phyloP scores from a whole-genome alignment of 352 stramenopile species.

The Pythium insidiosum region DNA sequence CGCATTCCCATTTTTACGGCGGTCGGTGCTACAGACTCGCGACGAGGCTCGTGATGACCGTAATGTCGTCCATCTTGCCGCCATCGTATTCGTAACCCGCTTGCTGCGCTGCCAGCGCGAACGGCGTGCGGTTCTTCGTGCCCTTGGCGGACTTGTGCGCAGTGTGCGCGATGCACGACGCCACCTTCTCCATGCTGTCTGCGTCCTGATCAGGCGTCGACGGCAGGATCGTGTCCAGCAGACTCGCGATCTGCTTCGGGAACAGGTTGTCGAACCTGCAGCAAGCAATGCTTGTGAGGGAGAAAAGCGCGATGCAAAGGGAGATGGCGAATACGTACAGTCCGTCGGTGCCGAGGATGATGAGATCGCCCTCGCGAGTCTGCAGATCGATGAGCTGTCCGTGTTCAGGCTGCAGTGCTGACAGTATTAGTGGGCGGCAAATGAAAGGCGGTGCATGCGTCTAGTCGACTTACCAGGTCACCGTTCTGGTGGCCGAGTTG shows the following conservation, averaged over 20 bases:
- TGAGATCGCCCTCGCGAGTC: conserved; percentile 83
- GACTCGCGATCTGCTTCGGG: conserved; percentile 67
- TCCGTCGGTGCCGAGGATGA: conserved; percentile 92
- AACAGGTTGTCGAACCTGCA: conserved; percentile 94
- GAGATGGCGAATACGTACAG: conserved; percentile 45
- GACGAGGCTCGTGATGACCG: conserved; percentile 77
- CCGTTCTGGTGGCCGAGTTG: conserved; percentile 88
- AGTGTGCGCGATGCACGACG: conserved; percentile 70
- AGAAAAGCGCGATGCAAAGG: not conserved
- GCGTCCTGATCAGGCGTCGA: conserved; percentile 34
- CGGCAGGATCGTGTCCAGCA: conserved; percentile 61
- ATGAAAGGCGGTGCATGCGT: not conserved
- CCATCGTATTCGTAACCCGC: conserved; percentile 76
- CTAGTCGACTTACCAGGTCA: conserved; percentile 54
- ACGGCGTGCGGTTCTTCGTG: conserved; percentile 68
- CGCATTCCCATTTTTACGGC: too few relatives aligned
- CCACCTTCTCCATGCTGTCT: conserved; percentile 68
- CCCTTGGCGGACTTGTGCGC: conserved; percentile 72
- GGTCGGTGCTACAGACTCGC: too few relatives aligned
- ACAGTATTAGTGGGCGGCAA: conserved; percentile 7
- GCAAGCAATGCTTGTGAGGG: not conserved
- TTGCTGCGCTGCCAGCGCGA: conserved; percentile 55
- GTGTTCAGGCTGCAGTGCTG: conserved; percentile 71
- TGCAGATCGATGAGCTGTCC: conserved; percentile 82
- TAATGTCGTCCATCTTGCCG: conserved; percentile 90